Conservation (phyloP, 495 filamentous ascomycete genomes). For the Parathielavia appendiculata region DNA sequence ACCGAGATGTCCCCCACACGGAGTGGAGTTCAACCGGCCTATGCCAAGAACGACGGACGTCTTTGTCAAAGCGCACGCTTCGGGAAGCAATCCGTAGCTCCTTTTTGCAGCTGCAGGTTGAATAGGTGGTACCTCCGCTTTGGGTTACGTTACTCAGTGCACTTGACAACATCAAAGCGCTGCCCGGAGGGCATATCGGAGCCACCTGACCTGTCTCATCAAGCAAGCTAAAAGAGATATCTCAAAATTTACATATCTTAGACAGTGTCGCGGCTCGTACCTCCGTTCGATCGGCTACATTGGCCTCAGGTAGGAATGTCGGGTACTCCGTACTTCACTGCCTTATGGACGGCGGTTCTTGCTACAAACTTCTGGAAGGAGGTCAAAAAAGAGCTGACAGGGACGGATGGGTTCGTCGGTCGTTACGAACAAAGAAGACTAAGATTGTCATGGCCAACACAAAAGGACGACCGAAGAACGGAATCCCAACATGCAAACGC, state of each 20-base stretch:
- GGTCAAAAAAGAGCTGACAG: too few species aligned
- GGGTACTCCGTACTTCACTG: too few species aligned
- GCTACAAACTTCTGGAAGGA: too few species aligned
- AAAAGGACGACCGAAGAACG: too few species aligned
- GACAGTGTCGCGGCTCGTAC: too few species aligned
- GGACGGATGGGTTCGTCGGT: too few species aligned
- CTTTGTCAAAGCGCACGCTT: constrained; percentile 8
- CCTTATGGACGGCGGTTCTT: too few species aligned
- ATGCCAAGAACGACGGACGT: constrained; percentile 13
- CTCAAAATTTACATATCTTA: not conserved
- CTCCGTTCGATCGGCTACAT: too few species aligned
- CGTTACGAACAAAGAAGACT: too few species aligned
- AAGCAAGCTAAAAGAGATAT: not conserved
- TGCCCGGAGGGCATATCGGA: constrained; percentile 2
- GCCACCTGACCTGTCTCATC: not conserved
- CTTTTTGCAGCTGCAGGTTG: not conserved
- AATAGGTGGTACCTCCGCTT: not conserved
- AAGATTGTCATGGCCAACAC: too few species aligned
- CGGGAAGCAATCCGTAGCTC: constrained; percentile 12
- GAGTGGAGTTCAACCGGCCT: not conserved
- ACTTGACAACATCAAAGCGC: not conserved
- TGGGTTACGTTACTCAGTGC: not conserved
- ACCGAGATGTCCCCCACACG: not conserved
- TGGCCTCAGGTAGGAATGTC: too few species aligned
- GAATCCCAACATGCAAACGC: too few species aligned